Percentiles rank a stretch among this genome's conserved stretches.
Conservation (phyloP, 495 filamentous ascomycete genomes). For the Thermothielavioides terrestris region DNA sequence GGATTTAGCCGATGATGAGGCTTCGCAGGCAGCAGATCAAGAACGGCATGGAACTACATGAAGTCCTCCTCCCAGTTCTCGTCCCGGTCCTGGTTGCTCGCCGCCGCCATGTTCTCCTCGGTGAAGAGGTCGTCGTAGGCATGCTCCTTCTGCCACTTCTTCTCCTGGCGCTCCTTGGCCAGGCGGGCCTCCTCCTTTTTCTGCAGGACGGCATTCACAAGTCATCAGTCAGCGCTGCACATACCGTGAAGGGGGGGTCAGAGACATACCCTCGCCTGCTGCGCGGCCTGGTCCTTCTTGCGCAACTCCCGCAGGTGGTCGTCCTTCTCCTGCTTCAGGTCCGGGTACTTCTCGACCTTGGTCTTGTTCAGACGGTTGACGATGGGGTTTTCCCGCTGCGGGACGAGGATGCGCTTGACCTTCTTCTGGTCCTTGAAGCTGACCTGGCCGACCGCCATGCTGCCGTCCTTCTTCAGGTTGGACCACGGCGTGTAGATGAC, state of each 20-base stretch:
- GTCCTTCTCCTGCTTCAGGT: conserved; percentile 72
- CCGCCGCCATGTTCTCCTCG: conserved; percentile 54
- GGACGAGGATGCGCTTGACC: conserved; percentile 71
- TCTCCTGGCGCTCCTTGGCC: conserved; percentile 69
- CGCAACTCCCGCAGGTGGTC: conserved; percentile 58
- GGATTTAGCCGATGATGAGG: conserved; percentile 5
- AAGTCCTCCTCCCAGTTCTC: conserved; percentile 64
- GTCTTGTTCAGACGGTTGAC: conserved; percentile 98
- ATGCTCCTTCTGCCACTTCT: conserved; percentile 90
- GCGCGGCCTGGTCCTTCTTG: conserved; percentile 56
- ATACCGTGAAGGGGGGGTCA: neutral
- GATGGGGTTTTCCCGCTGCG: conserved; percentile 71
- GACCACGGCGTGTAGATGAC: conserved; percentile 98
- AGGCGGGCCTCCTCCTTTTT: conserved; percentile 73
- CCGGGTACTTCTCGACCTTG: conserved; percentile 73
- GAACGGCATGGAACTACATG: conserved; percentile 40
- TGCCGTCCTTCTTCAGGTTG: conserved; percentile 91
- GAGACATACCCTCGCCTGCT: conserved; percentile 53
- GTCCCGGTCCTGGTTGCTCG: conserved; percentile 59
- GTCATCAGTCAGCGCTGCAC: too few species aligned
- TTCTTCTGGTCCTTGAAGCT: conserved; percentile 86
- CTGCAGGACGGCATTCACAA: conserved; percentile 27
- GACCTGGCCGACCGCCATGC: conserved; percentile 92
- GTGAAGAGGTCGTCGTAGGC: conserved; percentile 82
- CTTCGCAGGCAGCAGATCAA: neutral